phyloP scores from a whole-genome alignment of 306 rosid genomes.

The Medicago lupulina region DNA sequence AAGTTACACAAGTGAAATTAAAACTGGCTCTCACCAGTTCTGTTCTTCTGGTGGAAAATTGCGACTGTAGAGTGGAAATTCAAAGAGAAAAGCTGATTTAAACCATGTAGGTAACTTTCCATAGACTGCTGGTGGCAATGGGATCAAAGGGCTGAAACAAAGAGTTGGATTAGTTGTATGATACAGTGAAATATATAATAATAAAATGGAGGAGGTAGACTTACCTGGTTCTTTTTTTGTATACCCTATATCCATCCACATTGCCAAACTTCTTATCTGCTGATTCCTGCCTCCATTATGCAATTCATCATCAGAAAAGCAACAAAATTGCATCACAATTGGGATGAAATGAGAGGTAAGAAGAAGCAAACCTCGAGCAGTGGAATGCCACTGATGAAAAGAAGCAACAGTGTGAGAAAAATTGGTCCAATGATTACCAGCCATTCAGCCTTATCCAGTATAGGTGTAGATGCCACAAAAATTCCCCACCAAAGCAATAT shows the following conservation, averaged over 20 bases:
- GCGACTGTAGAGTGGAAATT: constrained; percentile 81
- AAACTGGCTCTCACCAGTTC: constrained; percentile 67
- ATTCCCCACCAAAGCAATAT: constrained; percentile 98
- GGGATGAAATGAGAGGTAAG: constrained; percentile 39
- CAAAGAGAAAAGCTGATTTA: constrained; percentile 73
- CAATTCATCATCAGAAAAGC: constrained; percentile 37
- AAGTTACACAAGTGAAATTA: constrained; percentile 24
- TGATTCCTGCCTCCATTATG: constrained; percentile 69
- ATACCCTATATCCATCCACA: constrained; percentile 63
- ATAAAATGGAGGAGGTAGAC: constrained; percentile 33
- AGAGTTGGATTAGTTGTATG: constrained; percentile 38
- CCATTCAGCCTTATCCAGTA: constrained; percentile 84
- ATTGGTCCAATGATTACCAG: constrained; percentile 82
- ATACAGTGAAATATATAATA: constrained; percentile 9
- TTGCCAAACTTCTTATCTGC: constrained; percentile 93
- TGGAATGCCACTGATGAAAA: constrained; percentile 93
- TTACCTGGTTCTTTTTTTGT: constrained; percentile 84
- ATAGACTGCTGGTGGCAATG: constrained; percentile 66
- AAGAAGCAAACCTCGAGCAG: constrained; percentile 83
- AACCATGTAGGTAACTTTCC: constrained; percentile 85
- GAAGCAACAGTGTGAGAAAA: constrained; percentile 89
- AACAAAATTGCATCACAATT: constrained; percentile 10
- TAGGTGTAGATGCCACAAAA: constrained; percentile 82
- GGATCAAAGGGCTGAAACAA: constrained; percentile 88
- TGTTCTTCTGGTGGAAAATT: constrained; percentile 57